These are phyloP conservation scores for Mortierella claussenii DNA, from an alignment of 192 early-diverging fungal species.

Conservation along the genomic window DNA sequence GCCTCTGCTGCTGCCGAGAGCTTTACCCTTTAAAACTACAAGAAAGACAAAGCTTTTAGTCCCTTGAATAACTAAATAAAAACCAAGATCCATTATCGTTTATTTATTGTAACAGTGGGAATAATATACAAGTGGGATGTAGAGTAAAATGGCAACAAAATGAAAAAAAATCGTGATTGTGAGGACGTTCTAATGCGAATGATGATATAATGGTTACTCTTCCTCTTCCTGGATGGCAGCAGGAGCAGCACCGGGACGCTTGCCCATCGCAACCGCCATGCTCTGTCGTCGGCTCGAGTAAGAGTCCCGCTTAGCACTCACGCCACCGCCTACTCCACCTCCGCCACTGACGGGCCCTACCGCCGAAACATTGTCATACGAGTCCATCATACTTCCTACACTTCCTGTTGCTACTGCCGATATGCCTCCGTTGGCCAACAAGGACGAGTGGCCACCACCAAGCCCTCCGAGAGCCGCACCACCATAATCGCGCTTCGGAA, in stretches of 20 bases:
- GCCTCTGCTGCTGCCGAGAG: too few species aligned
- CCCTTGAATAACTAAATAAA: too few species aligned
- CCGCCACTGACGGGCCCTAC: not conserved
- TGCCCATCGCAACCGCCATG: slow-evolving; percentile 48
- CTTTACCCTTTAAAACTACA: too few species aligned
- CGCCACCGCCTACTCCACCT: not conserved
- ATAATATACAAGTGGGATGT: not conserved
- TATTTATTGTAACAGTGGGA: not conserved
- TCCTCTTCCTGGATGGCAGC: slow-evolving; percentile 54
- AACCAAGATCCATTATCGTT: too few species aligned
- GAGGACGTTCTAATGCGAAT: not conserved
- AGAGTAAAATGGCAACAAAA: not conserved
- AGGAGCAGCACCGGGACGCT: slow-evolving; percentile 32
- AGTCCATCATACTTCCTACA: too few species aligned
- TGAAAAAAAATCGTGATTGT: not conserved
- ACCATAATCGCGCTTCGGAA: slow-evolving; percentile 38
- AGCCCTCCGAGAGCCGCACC: slow-evolving; percentile 23
- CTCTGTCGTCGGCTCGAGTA: slow-evolving; percentile 49
- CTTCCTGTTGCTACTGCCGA: too few species aligned
- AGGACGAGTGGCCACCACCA: slow-evolving; percentile 4
- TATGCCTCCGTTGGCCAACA: not conserved
- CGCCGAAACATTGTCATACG: too few species aligned
- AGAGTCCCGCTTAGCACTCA: slow-evolving; percentile 34
- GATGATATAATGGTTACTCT: slow-evolving; percentile 15
- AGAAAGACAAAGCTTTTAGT: too few species aligned